Base-by-base conservation (phyloP, 257 asterid species). In the Solanum pennellii region DNA sequence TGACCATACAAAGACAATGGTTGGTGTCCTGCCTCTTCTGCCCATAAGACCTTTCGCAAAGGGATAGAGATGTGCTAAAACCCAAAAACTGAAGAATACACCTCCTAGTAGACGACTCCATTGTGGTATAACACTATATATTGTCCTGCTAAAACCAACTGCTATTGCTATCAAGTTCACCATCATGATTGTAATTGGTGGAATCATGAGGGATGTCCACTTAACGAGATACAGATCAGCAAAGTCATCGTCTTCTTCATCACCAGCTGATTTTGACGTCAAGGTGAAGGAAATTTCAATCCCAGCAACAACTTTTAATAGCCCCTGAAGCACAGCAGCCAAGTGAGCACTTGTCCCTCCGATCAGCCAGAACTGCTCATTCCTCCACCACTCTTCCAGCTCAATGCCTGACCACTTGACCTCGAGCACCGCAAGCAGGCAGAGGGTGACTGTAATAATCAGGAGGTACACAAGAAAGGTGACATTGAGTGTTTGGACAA, bases 61-160 rank as follows among this genome's bases (percentile, higher is more conserved):
- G 9, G 97, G 97, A 84, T 94, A 93, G 21, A 93, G 91, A 93
- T 94, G 97, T 21, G 94, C 96, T 84, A 94, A 77, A 42, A 94
- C 97, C 97, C 97, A 94, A 75, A 94, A 94, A 76, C 97, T 94
- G 87, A 94, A 94, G 93, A 94, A 94, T 59, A 92, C 93, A 14
- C 96, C 97, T 5, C 97, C 97, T 2, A 94, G 7, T 18, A 94
- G 89, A 20, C 97, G 92, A 89, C 96, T 94, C 97, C 97, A 94
- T 66, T 94, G 96, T 1, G 96, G 96, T 85, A 94, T 94, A 7
- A 84, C 91, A 52, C 97, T 94, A 75, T 94, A 94, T 18, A 93
- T 92, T 5, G 96, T 94, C 35, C 97, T 88, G 86, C 97, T 94
- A 15, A 94, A 29, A 5, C 96, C 97, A 23, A 94, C 95, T 0